Base-by-base conservation (phyloP, 129 eudicot genomes). In the Solidago caesia region DNA sequence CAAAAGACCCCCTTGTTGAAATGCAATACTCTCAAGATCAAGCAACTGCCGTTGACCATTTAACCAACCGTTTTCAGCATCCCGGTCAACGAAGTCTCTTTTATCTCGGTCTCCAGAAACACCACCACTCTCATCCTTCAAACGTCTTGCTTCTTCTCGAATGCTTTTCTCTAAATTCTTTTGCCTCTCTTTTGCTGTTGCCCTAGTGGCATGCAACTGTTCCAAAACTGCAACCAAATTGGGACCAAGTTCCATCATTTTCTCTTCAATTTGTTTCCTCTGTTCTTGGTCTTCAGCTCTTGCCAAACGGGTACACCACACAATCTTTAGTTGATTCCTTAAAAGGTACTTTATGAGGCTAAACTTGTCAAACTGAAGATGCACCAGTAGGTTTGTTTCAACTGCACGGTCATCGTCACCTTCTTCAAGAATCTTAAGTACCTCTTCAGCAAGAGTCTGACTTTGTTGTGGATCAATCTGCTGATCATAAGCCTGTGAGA, bases 381-480 rank as follows among this genome's bases (percentile, higher is more conserved):
- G 97, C 80, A 84, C 82, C 70, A 94, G 39, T 5, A 94, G 86
- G 76, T 87, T 94, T 14, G 62, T 88, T 78, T 94, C 98, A 39
- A 90, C 96, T 75, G 88, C 97, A 53, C 91, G 84, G 59, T 90
- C 96, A 83, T 90, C 96, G 82, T 90, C 93, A 25, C 98, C 96
- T 68, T 90, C 97, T 74, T 92, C 97, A 48, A 93, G 92, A 52
- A 93, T 88, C 73, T 88, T 93, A 44, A 93, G 82, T 11, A 88
- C 90, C 83, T 93, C 97, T 74, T 93, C 98, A 12, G 98, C 97
- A 67, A 94, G 98, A 67, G 82, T 86, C 80, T 88, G 96, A 77
- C 98, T 88, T 83, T 88, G 96, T 61, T 94, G 98, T 5, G 98
- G 96, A 82, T 94, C 98, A 79, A 90, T 94, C 84, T 94, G 90